Conservation (phyloP, 2,329 filamentous ascomycete genomes). For the Trichophyton schoenleinii region DNA sequence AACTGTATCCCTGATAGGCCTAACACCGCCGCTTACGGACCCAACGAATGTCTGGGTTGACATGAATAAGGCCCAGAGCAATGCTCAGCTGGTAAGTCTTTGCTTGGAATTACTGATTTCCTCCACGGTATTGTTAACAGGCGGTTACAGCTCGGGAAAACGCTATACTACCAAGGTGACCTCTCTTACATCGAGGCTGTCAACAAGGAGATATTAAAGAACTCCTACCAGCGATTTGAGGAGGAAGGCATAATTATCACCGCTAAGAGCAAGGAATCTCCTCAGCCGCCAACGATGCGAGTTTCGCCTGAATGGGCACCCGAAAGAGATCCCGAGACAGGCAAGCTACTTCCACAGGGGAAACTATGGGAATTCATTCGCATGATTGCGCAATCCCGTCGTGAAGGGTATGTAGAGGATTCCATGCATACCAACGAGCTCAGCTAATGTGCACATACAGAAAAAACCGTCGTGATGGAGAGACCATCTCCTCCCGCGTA, state of each 20-base stretch:
- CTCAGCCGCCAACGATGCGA: constrained; percentile 39
- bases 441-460: constrained; percentile 14
- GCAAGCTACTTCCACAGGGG: constrained; percentile 54
- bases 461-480: constrained; percentile 90
- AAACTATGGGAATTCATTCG: constrained; percentile 87
- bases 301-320: constrained; percentile 66
- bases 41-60: constrained; percentile 67
- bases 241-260: constrained; percentile 80
- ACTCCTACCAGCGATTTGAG: constrained; percentile 75
- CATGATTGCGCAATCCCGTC: constrained; percentile 64
- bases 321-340: constrained; percentile 48
- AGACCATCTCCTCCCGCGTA: constrained; percentile 73
- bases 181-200: constrained; percentile 96
- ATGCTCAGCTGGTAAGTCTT: constrained; percentile 58
- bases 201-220: constrained; percentile 94
- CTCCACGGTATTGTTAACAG: constrained; percentile 15
- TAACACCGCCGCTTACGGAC: constrained; percentile 55
- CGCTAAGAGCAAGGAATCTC: constrained; percentile 50
- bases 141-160: constrained; percentile 67
- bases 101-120: neutral
- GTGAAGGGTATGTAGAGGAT: constrained; percentile 52
- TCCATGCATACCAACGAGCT: neutral
- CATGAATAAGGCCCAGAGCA: constrained; percentile 62
- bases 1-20: constrained; percentile 72
- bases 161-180: constrained; percentile 92